A percentile compares a stretch with the other conserved stretches of the same genome.
Conservation (phyloP, 2,329 filamentous ascomycete genomes). For the Sclerotinia glacialis region DNA sequence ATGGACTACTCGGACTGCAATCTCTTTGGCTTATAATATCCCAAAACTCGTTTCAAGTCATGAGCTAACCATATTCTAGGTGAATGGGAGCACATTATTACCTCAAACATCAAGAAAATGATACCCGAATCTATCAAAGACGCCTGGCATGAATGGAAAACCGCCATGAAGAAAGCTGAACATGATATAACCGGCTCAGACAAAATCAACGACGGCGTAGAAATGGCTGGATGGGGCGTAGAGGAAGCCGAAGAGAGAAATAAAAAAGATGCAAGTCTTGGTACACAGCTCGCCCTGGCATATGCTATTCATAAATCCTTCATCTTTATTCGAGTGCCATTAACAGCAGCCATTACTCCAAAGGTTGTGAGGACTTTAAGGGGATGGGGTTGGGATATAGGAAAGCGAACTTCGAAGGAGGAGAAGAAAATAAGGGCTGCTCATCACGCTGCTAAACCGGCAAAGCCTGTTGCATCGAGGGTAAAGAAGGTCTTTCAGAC, state of each 20-base stretch:
- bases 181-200: constrained; percentile 46
- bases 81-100: constrained; percentile 63
- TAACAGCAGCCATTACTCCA: constrained; percentile 85
- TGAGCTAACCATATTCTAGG: constrained; percentile 42
- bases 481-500: constrained; percentile 3
- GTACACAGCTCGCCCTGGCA: constrained; percentile 84
- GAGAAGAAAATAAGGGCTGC: constrained; percentile 37
- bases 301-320: constrained; percentile 98
- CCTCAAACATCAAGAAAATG: constrained; percentile 55
- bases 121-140: constrained; percentile 60
- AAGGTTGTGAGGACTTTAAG: constrained; percentile 90
- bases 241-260: constrained; percentile 61
- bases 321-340: constrained; percentile 90
- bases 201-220: constrained; percentile 47
- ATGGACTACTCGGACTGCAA: not conserved
- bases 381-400: constrained; percentile 92
- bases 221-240: constrained; percentile 59
- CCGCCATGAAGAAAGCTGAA: constrained; percentile 48
- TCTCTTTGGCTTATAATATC: not conserved
- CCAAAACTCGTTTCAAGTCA: not conserved
- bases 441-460: constrained; percentile 24
- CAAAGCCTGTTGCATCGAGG: constrained; percentile 18
- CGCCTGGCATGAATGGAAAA: constrained; percentile 50
- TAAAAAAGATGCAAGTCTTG: constrained; percentile 69
- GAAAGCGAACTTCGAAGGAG: constrained; percentile 59